phyloP scores from a whole-genome alignment of 2,329 filamentous ascomycete genomes.

The Gremmenia infestans region DNA sequence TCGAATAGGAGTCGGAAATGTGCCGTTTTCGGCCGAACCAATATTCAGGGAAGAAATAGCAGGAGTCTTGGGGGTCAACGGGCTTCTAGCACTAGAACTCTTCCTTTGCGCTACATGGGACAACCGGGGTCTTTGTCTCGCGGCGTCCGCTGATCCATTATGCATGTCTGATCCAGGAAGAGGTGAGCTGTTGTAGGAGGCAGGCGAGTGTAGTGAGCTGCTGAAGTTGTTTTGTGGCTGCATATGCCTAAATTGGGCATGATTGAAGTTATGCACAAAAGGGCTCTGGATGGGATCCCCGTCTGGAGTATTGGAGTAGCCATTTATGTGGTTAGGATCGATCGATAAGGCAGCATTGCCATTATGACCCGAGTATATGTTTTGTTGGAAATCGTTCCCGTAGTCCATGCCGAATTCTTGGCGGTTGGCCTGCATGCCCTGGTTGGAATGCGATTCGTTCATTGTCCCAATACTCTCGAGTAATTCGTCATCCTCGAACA shows the following conservation, averaged over 20 bases:
- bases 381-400: constrained; percentile 43
- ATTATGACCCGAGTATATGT: constrained; percentile 51
- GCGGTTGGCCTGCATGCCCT: constrained; percentile 48
- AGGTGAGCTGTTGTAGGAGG: constrained; percentile 47
- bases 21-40: constrained; percentile 58
- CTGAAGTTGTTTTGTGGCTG: constrained; percentile 53
- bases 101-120: constrained; percentile 62
- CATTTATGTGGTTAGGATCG: constrained; percentile 64
- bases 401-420: constrained; percentile 56
- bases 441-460: constrained; percentile 28
- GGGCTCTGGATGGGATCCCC: constrained; percentile 89
- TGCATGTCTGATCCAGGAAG: constrained; percentile 45
- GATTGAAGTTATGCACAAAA: constrained; percentile 74
- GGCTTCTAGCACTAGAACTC: constrained; percentile 68
- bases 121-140: constrained; percentile 55
- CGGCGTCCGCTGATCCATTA: constrained; percentile 40
- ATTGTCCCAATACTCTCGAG: constrained; percentile 63
- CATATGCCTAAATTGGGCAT: constrained; percentile 68
- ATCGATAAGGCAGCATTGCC: constrained; percentile 52
- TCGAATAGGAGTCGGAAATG: constrained; percentile 71
- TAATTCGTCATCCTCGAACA: constrained; percentile 84
- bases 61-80: constrained; percentile 83
- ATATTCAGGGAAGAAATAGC: constrained; percentile 66
- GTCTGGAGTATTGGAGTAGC: constrained; percentile 88
- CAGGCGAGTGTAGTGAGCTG: constrained; percentile 48